A percentile compares a stretch with the other conserved stretches of the same genome.
Conservation (phyloP, 305 asterid genomes). For the Solanum hybrid region DNA sequence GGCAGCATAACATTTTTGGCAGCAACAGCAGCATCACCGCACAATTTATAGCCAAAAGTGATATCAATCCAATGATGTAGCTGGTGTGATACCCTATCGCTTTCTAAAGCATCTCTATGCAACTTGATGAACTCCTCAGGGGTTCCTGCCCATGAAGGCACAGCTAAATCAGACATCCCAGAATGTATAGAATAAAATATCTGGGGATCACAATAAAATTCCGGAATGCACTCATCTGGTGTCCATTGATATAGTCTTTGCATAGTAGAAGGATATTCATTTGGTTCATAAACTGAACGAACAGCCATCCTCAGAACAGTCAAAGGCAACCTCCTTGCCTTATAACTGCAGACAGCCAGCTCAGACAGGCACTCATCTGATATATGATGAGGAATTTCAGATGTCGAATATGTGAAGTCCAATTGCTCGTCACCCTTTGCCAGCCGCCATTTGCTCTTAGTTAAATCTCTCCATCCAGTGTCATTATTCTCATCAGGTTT, state of each 20-base stretch:
- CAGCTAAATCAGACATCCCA: slow-evolving; percentile 93
- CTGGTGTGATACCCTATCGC: slow-evolving; percentile 56
- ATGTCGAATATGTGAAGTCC: slow-evolving; percentile 95
- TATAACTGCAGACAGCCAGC: slow-evolving; percentile 98
- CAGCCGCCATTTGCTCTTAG: slow-evolving; percentile 96
- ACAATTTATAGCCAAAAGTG: slow-evolving; percentile 93
- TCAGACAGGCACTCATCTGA: slow-evolving; percentile 99
- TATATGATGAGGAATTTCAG: slow-evolving; percentile 94
- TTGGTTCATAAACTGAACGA: slow-evolving; percentile 98
- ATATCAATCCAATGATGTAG: slow-evolving; percentile 95
- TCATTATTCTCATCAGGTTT: slow-evolving; percentile 62
- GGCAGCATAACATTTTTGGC: slow-evolving; percentile 95
- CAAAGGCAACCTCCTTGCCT: slow-evolving; percentile 94
- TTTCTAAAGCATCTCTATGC: slow-evolving; percentile 83
- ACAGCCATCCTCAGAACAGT: slow-evolving; percentile 75
- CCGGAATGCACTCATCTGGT: slow-evolving; percentile 98
- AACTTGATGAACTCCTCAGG: slow-evolving; percentile 81
- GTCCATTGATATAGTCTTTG: slow-evolving; percentile 97
- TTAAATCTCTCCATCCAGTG: slow-evolving; percentile 88
- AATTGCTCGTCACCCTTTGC: slow-evolving; percentile 98
- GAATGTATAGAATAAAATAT: slow-evolving; percentile 71
- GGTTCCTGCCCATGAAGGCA: slow-evolving; percentile 87
- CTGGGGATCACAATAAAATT: slow-evolving; percentile 81
- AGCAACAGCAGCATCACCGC: slow-evolving; percentile 81
- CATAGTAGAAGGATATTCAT: slow-evolving; percentile 95